Evolutionary conservation across 441 rosid species (phyloP).

Genomic region (Euphorbia corollata): DNA sequence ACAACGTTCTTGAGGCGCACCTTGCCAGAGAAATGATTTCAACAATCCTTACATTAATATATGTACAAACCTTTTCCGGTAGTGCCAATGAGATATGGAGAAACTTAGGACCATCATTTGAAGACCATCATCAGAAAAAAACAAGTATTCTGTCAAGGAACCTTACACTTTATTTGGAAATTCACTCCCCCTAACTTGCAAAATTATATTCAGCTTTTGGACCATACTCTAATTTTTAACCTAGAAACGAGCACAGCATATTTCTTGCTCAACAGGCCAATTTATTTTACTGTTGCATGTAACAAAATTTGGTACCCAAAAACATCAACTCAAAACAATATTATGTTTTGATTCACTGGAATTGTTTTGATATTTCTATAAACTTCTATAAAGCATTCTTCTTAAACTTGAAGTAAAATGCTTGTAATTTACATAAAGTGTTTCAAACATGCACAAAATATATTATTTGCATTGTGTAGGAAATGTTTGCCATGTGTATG

Average conservation of each 20-base stretch:
- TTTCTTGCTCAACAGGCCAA: neutral
- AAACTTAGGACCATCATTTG: neutral
- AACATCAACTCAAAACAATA: neutral
- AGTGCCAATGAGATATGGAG: neutral
- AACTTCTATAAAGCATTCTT: neutral
- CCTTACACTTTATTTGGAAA: neutral
- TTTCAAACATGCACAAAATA: neutral
- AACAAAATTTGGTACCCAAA: neutral
- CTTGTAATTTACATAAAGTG: neutral
- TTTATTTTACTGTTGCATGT: neutral
- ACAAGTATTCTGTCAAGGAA: neutral
- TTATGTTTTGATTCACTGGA: neutral
- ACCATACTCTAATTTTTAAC: neutral
- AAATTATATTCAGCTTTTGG: neutral
- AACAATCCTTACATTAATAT: neutral
- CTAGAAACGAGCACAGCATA: neutral
- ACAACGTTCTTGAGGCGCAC: neutral
- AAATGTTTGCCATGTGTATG: neutral
- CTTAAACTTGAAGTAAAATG: neutral
- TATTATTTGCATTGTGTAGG: neutral
- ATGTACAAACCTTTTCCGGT: neutral
- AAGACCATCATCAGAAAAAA: neutral
- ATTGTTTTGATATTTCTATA: neutral
- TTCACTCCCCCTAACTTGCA: neutral
- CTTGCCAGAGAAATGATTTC: neutral